These are phyloP conservation scores for Phaeoacremonium minimum DNA, from an alignment of 2,329 filamentous ascomycete species.

Conservation along the genomic window DNA sequence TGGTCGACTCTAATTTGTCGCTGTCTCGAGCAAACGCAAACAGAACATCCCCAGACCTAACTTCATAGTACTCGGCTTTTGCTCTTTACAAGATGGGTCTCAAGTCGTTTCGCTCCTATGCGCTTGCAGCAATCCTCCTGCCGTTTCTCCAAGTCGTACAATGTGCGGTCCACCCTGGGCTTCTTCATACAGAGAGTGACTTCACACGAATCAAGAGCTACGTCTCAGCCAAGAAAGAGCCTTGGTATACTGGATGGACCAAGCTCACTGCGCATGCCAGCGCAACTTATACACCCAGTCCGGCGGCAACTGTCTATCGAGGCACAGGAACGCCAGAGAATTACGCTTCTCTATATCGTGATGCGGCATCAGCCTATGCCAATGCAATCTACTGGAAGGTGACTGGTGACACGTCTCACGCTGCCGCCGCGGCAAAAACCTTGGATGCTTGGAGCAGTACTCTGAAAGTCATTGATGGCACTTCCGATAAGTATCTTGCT, in stretches of 20 bases:
- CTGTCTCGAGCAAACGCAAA: too few species aligned
- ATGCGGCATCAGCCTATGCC: conserved; percentile 29
- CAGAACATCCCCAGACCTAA: too few species aligned
- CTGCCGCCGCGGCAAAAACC: conserved; percentile 21
- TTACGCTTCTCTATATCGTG: conserved; percentile 24
- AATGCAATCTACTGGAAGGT: conserved; percentile 29
- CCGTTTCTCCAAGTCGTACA: too few species aligned
- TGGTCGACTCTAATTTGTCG: too few species aligned
- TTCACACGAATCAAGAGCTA: conserved; percentile 33
- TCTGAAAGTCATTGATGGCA: conserved; percentile 22
- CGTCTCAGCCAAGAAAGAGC: conserved; percentile 22
- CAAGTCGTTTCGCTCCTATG: too few species aligned
- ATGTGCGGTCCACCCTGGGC: conserved; percentile 8
- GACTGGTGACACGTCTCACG: conserved; percentile 22
- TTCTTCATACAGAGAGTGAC: conserved; percentile 28
- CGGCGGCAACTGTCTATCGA: conserved; percentile 27
- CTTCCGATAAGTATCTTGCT: conserved; percentile 24
- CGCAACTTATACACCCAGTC: conserved; percentile 18
- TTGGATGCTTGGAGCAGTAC: conserved; percentile 26
- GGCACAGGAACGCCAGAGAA: conserved; percentile 25
- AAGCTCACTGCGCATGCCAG: conserved; percentile 25
- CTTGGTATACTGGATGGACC: conserved; percentile 27
- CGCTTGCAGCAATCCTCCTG: too few species aligned
- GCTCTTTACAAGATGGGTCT: too few species aligned
- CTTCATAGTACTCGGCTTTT: too few species aligned